Conservation (phyloP, 306 rosid species). For the Acacia crassicarpa region DNA sequence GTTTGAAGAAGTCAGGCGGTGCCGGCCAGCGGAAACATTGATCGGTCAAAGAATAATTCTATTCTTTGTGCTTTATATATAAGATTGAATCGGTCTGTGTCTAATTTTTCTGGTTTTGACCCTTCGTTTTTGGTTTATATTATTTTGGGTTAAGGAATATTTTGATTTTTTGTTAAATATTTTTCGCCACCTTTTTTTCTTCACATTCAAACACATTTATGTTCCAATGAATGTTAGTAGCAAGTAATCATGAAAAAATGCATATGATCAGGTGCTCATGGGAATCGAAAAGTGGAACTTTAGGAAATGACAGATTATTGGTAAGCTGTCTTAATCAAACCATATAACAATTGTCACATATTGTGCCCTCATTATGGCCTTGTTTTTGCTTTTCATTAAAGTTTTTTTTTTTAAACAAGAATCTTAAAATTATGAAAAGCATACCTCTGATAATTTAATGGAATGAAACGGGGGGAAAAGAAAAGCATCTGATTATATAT, state of each 20-base stretch:
- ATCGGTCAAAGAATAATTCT: constrained; percentile 18
- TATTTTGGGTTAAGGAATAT: background rate
- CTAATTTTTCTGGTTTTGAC: constrained; percentile 43
- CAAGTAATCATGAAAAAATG: background rate
- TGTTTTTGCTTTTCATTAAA: background rate
- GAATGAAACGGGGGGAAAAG: no score
- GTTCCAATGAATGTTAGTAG: background rate
- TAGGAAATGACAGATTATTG: constrained; percentile 19
- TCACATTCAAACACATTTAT: background rate
- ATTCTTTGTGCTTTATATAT: constrained; percentile 21
- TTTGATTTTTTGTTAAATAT: background rate
- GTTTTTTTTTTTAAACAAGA: no score
- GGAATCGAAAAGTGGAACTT: constrained; percentile 26
- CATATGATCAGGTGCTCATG: constrained; percentile 18
- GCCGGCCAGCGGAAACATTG: constrained; percentile 43
- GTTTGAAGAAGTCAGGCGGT: background rate
- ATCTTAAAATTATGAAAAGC: no score
- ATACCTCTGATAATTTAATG: no score
- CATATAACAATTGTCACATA: background rate
- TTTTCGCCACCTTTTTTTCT: background rate
- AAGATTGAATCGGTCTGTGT: background rate
- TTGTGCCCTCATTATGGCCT: background rate
- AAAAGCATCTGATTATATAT: no score
- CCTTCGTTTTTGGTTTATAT: background rate
- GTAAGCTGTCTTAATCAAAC: constrained; percentile 35